A percentile compares a stretch with the other conserved stretches of the same genome.
These are phyloP conservation scores for Ceratobasidium sp. DNA, from an alignment of 1,284 basidiomycete genomes.

Conservation along the genomic window DNA sequence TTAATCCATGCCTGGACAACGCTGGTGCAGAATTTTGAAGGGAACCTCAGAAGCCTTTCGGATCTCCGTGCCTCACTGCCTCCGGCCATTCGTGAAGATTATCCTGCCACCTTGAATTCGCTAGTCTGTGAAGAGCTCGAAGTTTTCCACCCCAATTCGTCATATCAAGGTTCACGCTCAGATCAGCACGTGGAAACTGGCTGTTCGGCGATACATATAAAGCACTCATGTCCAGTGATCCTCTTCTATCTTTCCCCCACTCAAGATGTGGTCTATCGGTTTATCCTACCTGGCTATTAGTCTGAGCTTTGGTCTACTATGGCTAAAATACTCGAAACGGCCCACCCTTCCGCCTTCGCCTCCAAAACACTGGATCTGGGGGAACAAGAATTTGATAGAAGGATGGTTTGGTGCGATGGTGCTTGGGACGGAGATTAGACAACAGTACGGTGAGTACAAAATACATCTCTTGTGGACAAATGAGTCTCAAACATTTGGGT, in stretches of 20 bases:
- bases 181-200: too few species aligned
- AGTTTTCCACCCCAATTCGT: too few species aligned
- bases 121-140: too few species aligned
- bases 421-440: slow-evolving; percentile 9
- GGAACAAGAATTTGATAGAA: not conserved
- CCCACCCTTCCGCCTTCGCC: slow-evolving; percentile 5
- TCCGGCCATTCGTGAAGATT: too few species aligned
- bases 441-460: not conserved
- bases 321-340: not conserved
- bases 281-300: not conserved
- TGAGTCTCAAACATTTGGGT: not conserved
- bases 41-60: too few species aligned
- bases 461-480: not conserved
- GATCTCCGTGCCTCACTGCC: too few species aligned
- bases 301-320: not conserved
- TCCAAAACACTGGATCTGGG: slow-evolving; percentile 24
- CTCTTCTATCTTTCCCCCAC: not conserved
- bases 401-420: not conserved
- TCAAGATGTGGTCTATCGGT: not conserved
- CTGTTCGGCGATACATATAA: too few species aligned
- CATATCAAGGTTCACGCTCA: too few species aligned
- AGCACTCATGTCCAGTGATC: too few species aligned
- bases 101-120: too few species aligned
- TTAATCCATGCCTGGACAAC: too few species aligned
- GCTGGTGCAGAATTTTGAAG: too few species aligned